Percentiles rank a stretch among this genome's conserved stretches.
These are phyloP conservation scores for Thraustochytrium aureum DNA, from an alignment of 352 stramenopile species.

Conservation along the genomic window DNA sequence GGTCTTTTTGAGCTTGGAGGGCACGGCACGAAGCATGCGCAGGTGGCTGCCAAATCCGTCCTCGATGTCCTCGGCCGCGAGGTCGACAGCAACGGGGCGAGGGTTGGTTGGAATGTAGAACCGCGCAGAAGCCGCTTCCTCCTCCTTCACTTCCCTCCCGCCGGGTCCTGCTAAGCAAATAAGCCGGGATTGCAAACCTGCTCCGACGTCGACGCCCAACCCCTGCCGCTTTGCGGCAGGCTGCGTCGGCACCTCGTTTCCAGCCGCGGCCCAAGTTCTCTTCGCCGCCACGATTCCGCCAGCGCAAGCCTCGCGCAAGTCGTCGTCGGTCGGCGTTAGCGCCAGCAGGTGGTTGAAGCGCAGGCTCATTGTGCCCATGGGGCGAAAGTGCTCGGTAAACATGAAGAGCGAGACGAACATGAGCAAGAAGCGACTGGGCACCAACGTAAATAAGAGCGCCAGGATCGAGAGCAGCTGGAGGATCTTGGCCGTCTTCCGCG, in stretches of 20 bases:
- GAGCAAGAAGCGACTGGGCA: slow-evolving; percentile 42
- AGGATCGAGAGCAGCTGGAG: slow-evolving; percentile 27
- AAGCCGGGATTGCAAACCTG: neutral
- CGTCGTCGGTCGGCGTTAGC: slow-evolving; percentile 48
- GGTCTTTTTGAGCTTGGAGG: neutral
- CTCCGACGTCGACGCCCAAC: neutral
- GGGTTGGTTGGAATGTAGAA: neutral
- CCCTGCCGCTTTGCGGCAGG: neutral
- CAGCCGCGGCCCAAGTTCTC: neutral
- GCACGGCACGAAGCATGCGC: neutral
- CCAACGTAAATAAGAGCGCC: slow-evolving; percentile 22
- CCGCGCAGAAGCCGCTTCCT: neutral
- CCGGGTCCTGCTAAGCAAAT: neutral
- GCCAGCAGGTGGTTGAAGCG: slow-evolving; percentile 48
- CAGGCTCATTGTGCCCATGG: slow-evolving; percentile 40
- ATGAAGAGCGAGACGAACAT: slow-evolving; percentile 55
- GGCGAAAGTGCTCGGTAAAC: slow-evolving; percentile 54
- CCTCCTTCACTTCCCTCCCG: neutral
- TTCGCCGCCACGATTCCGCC: slow-evolving; percentile 28
- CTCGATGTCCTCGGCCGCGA: slow-evolving; percentile 10
- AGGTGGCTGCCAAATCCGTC: slow-evolving; percentile 28
- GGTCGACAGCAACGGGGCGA: neutral
- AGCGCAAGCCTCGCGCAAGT: slow-evolving; percentile 34
- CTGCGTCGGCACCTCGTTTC: neutral
- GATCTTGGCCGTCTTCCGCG: slow-evolving; percentile 17